phyloP scores from a whole-genome alignment of 2,329 filamentous ascomycete species.

The Fusarium bulbicola region DNA sequence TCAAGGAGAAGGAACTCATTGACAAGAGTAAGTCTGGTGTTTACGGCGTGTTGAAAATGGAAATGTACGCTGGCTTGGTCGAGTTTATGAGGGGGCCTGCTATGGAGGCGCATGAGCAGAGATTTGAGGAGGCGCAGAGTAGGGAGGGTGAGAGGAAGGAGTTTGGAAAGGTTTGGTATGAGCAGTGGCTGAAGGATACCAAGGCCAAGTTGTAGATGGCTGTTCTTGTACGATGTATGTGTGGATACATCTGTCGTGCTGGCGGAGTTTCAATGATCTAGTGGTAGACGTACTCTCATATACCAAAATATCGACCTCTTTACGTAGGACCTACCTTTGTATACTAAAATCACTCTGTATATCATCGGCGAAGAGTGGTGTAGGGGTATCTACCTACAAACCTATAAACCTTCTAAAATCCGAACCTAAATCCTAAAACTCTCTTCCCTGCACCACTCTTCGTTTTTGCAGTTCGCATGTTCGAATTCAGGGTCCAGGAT shows the following conservation, averaged over 20 bases:
- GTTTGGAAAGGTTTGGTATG: slow-evolving; percentile 57
- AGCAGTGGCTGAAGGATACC: slow-evolving; percentile 57
- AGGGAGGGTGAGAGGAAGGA: slow-evolving; percentile 54
- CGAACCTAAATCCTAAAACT: not conserved
- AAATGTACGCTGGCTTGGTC: slow-evolving; percentile 77
- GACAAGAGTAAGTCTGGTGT: slow-evolving; percentile 71
- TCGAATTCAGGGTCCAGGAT: not conserved
- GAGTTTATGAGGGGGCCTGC: slow-evolving; percentile 63
- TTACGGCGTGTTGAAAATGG: slow-evolving; percentile 76
- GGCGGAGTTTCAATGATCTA: not conserved
- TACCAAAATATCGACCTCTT: not conserved
- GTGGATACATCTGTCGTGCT: not conserved
- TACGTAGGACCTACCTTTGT: not conserved
- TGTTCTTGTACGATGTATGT: not conserved
- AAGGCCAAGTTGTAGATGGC: slow-evolving; percentile 50
- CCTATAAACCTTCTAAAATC: not conserved
- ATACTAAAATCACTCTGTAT: not conserved
- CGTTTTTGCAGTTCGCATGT: not conserved
- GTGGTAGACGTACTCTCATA: not conserved
- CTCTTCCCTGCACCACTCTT: not conserved
- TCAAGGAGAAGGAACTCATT: slow-evolving; percentile 66
- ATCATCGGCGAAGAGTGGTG: not conserved
- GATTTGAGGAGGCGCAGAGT: slow-evolving; percentile 54
- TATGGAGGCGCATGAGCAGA: slow-evolving; percentile 59
- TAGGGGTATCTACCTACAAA: not conserved